Conservation (phyloP, 352 stramenopile species). For the Albugo laibachii region DNA sequence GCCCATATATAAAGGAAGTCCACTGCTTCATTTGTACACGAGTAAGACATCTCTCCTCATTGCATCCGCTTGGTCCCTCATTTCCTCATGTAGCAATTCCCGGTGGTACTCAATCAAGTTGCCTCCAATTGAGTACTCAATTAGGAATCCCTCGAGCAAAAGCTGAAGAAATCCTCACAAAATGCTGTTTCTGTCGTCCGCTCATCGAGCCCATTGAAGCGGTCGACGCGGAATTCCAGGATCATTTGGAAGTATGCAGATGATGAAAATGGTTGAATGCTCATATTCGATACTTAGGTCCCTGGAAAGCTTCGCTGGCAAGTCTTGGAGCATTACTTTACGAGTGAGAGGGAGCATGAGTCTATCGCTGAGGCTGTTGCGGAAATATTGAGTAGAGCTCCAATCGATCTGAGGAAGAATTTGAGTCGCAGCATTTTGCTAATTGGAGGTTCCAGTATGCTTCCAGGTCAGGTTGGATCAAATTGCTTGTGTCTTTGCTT, state of each 20-base stretch:
- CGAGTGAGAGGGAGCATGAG: constrained; percentile 10
- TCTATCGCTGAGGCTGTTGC: constrained; percentile 38
- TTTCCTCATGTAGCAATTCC: not conserved
- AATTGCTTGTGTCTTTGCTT: not conserved
- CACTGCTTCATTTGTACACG: constrained; percentile 41
- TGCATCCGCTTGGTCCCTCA: not conserved
- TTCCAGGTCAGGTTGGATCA: constrained; percentile 22
- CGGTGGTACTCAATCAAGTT: not conserved
- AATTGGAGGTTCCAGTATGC: constrained; percentile 52
- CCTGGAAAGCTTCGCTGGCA: constrained; percentile 15
- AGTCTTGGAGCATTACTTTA: constrained; percentile 25
- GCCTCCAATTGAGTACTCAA: constrained; percentile 1
- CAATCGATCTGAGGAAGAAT: constrained; percentile 36
- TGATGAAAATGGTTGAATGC: not conserved
- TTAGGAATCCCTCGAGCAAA: constrained; percentile 2
- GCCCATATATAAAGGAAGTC: constrained; percentile 68
- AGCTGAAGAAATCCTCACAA: constrained; percentile 45
- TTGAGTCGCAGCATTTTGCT: constrained; percentile 63
- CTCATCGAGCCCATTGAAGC: not conserved
- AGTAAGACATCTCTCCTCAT: constrained; percentile 13
- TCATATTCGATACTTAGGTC: constrained; percentile 13
- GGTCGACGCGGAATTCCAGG: not conserved
- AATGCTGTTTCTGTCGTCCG: constrained; percentile 51
- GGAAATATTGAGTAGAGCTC: constrained; percentile 27
- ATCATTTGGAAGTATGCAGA: not conserved